Percentiles rank a stretch among this genome's conserved stretches.
These are phyloP conservation scores for Posidonia australis DNA, from an alignment of 106 monocot species.

Conservation along the genomic window DNA sequence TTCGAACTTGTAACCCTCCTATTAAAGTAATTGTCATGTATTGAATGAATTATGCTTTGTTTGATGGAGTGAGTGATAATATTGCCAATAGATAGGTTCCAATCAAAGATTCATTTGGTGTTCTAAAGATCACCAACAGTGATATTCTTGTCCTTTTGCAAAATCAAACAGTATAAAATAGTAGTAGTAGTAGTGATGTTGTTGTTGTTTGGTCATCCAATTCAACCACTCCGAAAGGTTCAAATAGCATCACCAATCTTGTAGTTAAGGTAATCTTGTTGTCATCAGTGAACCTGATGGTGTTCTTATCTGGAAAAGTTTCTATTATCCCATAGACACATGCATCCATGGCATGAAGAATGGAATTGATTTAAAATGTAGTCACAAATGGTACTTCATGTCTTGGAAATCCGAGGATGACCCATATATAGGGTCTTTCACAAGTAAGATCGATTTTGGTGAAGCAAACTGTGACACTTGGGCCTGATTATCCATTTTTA, in stretches of 20 bases:
- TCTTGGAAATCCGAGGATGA: constrained; percentile 52
- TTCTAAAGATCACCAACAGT: constrained; percentile 2
- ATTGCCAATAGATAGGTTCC: constrained; percentile 8
- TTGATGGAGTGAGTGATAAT: too few relatives aligned
- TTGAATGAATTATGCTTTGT: too few relatives aligned
- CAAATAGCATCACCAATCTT: too few relatives aligned
- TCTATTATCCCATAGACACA: constrained; percentile 40
- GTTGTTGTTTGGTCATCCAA: too few relatives aligned
- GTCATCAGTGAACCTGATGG: too few relatives aligned
- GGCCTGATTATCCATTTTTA: too few relatives aligned
- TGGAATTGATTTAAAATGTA: too few relatives aligned
- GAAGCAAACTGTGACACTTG: too few relatives aligned
- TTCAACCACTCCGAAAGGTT: too few relatives aligned
- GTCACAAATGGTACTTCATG: constrained; percentile 6
- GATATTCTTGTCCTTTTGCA: constrained; percentile 7
- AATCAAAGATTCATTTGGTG: background rate
- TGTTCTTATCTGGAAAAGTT: constrained; percentile 46
- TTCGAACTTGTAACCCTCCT: too few relatives aligned
- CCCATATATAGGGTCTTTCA: constrained; percentile 38
- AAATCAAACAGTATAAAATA: background rate
- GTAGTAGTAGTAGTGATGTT: background rate
- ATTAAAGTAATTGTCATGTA: too few relatives aligned
- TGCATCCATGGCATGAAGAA: too few relatives aligned
- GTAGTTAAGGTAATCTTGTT: constrained; percentile 35
- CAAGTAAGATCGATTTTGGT: constrained; percentile 25